Base-by-base conservation (phyloP, 352 stramenopile species). In the Phytophthora brassicae region DNA sequence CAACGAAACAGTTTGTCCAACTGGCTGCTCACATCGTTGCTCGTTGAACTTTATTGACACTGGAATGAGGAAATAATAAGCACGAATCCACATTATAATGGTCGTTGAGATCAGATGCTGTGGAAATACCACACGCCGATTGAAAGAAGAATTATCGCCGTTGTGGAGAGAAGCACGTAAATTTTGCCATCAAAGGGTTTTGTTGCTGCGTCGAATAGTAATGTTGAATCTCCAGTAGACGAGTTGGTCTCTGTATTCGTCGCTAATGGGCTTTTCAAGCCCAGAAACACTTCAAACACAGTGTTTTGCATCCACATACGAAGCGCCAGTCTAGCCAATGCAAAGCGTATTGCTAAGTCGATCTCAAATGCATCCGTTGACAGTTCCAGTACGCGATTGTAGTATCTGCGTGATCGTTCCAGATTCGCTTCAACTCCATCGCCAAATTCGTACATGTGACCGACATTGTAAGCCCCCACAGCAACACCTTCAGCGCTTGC, bases 381-480 rank as follows among this genome's bases (percentile, higher is more conserved):
- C 3, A 94, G 51, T 31, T 89, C 79, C 23, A 87, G 23, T 9
- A 79, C 72, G 4, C 79, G 75, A 16, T 66, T 24, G 62, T 91
- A 94, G 64, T 94, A 94, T 23, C 79, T 66, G 16, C 75, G 65
- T 0, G 84, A 82, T 28, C 84, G 71, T 2, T 77, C 65, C 12
- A 82, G 51, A 39, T 90, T 88, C 13, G 67, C 49, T 5, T 58
- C 22, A 13, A 92, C 66, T 13, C 78, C 75, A 20, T 86, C 60
- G 6, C 82, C 82, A 26, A 81, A 76, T 46, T 94, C 84, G 48
- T 90, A 74, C 71, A 94, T 90, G 54, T 84, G 70, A 3, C 82
- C 84, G 14, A 89, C 82, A 57, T 87, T 92, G 38, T 88, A 94
- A 2, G 84, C 84, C 9, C 82, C 84, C 7, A 66, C 66, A 20